Evolutionary conservation across 257 asterid genomes (phyloP), one percentile per base, ranked within the genome.

Genomic region (Asclepias syriaca): DNA sequence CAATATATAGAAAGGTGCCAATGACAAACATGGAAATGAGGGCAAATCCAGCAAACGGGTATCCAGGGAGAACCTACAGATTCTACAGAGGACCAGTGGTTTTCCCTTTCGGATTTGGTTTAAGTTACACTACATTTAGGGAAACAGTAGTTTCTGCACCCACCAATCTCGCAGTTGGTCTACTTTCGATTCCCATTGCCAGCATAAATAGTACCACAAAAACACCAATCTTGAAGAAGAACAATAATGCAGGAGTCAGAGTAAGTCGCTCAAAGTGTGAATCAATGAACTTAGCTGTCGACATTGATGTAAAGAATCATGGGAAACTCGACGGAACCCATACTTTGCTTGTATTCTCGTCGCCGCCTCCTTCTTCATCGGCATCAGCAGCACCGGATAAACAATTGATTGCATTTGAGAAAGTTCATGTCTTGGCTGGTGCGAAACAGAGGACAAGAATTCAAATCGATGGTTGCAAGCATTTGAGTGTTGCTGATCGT

Each of bases 11-110:
- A 78, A 90, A 85, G 75, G 79, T 87, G 60, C 89, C 95, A 16
- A 93, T 93, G 97, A 82, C 95, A 21, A 81, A 81, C 60, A 91
- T 94, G 97, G 86, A 83, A 72, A 85, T 91, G 96, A 92, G 81
- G 32, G 87, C 95, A 5, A 81, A 90, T 79, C 93, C 96, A 21
- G 12, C 83, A 69, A 87, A 85, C 79, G 91, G 90, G 29, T 91
- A 91, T 71, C 98, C 98, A 18, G 97, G 98, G 0, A 87, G 97
- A 34, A 89, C 98, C 34, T 93, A 93, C 8, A 61, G 93, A 32
- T 93, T 89, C 66, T 93, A 93, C 72, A 89, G 82, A 55, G 98
- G 98, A 19, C 87, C 90, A 6, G 93, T 90, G 18, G 96, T 91
- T 13, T 91, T 81, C 13, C 93, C 91, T 61, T 93, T 89, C 18